phyloP scores from a whole-genome alignment of 1,139 yeast genomes.

The Ogataea hybrid region DNA sequence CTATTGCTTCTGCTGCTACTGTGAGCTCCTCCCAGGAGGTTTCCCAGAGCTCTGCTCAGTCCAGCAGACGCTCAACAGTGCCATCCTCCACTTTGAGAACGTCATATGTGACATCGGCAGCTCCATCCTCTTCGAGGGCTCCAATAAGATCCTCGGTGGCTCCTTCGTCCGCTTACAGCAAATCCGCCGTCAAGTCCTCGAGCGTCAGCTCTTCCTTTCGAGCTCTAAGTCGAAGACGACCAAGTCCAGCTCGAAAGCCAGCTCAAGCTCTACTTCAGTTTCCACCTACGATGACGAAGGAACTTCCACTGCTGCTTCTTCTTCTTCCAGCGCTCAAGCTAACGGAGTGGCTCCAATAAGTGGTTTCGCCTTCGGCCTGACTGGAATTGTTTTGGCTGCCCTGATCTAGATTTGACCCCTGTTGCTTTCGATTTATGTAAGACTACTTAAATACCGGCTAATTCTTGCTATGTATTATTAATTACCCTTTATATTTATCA shows the following conservation, averaged over 20 bases:
- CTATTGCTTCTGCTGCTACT: constrained; percentile 32
- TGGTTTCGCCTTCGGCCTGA: constrained; percentile 47
- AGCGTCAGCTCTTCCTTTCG: constrained; percentile 16
- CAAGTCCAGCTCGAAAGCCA: constrained; percentile 21
- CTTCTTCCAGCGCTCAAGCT: constrained; percentile 36
- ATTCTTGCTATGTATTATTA: constrained; percentile 1
- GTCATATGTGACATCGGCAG: constrained; percentile 7
- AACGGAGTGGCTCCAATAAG: constrained; percentile 36
- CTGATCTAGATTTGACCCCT: constrained; percentile 25
- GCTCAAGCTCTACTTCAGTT: constrained; percentile 6
- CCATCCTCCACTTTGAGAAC: constrained; percentile 12
- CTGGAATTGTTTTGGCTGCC: constrained; percentile 52
- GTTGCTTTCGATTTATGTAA: constrained; percentile 7
- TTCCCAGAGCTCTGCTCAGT: constrained; percentile 3
- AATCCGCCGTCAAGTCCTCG: constrained; percentile 18
- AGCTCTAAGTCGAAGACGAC: constrained; percentile 17
- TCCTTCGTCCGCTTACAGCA: neutral
- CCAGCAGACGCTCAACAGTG: constrained; percentile 6
- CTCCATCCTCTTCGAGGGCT: constrained; percentile 10
- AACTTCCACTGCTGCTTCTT: constrained; percentile 19
- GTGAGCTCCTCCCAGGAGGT: constrained; percentile 1
- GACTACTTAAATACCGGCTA: constrained; percentile 9
- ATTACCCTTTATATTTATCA: constrained; percentile 30
- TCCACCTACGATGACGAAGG: constrained; percentile 8
- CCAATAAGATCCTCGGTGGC: constrained; percentile 2